These are phyloP conservation scores for Myriosclerotinia scirpicola DNA, from an alignment of 2,329 filamentous ascomycete genomes.

Conservation along the genomic window DNA sequence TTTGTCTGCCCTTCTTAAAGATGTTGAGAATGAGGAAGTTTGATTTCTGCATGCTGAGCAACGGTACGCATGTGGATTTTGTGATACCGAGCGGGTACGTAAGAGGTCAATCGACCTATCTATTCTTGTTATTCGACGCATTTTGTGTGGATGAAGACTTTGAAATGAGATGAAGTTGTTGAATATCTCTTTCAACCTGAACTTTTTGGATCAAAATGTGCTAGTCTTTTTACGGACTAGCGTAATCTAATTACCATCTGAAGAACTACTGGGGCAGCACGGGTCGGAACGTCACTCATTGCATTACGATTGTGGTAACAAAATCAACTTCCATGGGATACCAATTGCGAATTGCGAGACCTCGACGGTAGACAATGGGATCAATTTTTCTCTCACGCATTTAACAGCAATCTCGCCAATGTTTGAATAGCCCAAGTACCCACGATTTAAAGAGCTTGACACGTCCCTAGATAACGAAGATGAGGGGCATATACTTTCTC, in stretches of 20 bases:
- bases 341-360: neutral
- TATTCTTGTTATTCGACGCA: slow-evolving; percentile 40
- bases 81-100: slow-evolving; percentile 23
- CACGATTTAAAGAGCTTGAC: slow-evolving; percentile 6
- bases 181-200: slow-evolving; percentile 27
- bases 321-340: neutral
- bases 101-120: slow-evolving; percentile 38
- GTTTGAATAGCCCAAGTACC: neutral
- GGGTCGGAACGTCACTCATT: slow-evolving; percentile 9
- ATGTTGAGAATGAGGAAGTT: slow-evolving; percentile 37
- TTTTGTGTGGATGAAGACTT: slow-evolving; percentile 25
- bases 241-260: slow-evolving; percentile 1
- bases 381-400: neutral
- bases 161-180: slow-evolving; percentile 5
- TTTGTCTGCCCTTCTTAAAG: slow-evolving; percentile 28
- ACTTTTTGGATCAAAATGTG: slow-evolving; percentile 19
- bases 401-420: neutral
- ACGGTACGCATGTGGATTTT: slow-evolving; percentile 28
- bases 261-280: slow-evolving; percentile 2
- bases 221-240: slow-evolving; percentile 26
- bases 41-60: slow-evolving; percentile 37
- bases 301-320: slow-evolving; percentile 1
- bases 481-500: slow-evolving; percentile 18
- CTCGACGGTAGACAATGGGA: neutral
- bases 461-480: slow-evolving; percentile 2